Conservation (phyloP, 2,329 filamentous ascomycete species). For the Tolypocladium sp. region DNA sequence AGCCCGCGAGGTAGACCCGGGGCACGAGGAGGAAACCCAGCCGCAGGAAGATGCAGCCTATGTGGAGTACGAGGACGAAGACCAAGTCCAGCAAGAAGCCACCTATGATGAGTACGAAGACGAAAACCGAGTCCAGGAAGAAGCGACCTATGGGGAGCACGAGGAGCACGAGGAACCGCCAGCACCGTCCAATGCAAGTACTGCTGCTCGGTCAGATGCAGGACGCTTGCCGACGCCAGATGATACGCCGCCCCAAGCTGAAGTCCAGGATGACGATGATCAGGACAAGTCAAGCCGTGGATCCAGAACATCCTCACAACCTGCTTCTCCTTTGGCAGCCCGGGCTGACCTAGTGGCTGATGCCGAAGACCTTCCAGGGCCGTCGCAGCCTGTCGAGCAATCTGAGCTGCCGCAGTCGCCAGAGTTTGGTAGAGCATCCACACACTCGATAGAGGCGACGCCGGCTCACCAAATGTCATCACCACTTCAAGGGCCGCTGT, state of each 20-base stretch:
- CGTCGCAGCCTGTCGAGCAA: constrained; percentile 3
- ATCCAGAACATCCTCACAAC: neutral
- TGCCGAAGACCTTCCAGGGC: constrained; percentile 5
- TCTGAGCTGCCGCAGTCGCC: constrained; percentile 5
- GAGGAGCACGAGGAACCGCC: constrained; percentile 4
- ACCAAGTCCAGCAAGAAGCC: neutral
- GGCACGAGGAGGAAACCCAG: constrained; percentile 1
- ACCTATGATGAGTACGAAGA: constrained; percentile 1
- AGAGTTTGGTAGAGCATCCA: constrained; percentile 11
- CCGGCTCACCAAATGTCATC: constrained; percentile 28
- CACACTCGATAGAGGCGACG: constrained; percentile 19
- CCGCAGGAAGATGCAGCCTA: constrained; percentile 1
- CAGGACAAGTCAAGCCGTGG: constrained; percentile 9
- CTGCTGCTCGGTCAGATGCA: constrained; percentile 26
- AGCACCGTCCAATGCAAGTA: constrained; percentile 18
- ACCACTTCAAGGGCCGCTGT: constrained; percentile 23
- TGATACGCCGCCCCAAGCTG: constrained; percentile 34
- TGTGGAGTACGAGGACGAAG: constrained; percentile 4
- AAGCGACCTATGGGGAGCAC: constrained; percentile 2
- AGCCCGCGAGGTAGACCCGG: neutral
- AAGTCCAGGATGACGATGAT: constrained; percentile 9
- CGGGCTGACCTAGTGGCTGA: neutral
- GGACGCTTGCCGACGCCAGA: constrained; percentile 44
- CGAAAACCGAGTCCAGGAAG: constrained; percentile 3
- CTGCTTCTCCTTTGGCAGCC: neutral